phyloP scores from a whole-genome alignment of 2,329 filamentous ascomycete species.

The Rhynchosporium agropyri region DNA sequence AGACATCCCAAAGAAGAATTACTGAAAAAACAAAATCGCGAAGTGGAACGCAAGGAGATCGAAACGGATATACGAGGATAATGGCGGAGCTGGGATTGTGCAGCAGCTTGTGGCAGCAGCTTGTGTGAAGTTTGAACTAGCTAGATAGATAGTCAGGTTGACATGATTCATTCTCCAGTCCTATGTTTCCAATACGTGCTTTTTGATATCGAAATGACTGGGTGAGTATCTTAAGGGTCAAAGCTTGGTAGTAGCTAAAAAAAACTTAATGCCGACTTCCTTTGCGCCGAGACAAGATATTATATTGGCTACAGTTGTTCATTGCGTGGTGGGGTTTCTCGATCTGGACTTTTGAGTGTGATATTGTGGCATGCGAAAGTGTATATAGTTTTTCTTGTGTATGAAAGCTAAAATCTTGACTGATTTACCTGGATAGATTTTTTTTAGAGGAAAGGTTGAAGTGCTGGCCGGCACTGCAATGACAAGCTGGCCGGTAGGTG shows the following conservation, averaged over 20 bases:
- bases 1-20: neutral
- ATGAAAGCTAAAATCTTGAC: conserved; percentile 1
- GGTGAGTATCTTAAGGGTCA: no score
- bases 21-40: neutral
- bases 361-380: neutral
- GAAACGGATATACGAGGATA: conserved; percentile 16
- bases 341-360: conserved; percentile 1
- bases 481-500: conserved; percentile 1
- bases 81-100: neutral
- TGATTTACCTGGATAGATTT: conserved; percentile 1
- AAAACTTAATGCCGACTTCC: neutral
- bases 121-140: neutral
- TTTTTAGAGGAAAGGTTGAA: neutral
- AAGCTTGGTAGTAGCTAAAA: conserved; percentile 13
- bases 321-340: neutral
- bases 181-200: no score
- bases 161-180: no score
- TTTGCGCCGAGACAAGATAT: neutral
- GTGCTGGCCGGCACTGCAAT: neutral
- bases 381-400: neutral
- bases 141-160: no score
- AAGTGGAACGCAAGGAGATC: neutral
- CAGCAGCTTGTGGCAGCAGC: conserved; percentile 11
- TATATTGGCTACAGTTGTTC: neutral
- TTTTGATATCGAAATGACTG: no score